Evolutionary conservation across 805 yeast genomes (phyloP).

Genomic region (Saccharomycopsis vini): DNA sequence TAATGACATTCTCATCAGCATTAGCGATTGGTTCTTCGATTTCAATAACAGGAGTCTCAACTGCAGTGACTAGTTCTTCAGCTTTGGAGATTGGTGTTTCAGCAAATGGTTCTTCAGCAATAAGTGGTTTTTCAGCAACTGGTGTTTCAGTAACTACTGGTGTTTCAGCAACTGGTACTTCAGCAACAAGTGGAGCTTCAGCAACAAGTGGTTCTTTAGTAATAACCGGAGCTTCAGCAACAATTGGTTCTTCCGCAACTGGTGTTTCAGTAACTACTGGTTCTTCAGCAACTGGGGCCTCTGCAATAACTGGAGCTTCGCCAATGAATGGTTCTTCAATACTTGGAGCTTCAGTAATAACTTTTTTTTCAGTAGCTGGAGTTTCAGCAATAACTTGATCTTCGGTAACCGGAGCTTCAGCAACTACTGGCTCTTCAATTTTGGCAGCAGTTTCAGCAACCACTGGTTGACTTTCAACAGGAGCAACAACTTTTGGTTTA

Average conservation of each 20-base stretch:
- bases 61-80: not conserved
- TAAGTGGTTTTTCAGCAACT: not conserved
- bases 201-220: not conserved
- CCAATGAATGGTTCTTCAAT: too few species aligned
- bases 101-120: not conserved
- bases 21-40: too few species aligned
- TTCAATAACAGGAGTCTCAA: not conserved
- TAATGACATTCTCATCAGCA: too few species aligned
- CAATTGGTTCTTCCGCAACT: not conserved
- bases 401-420: not conserved
- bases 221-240: not conserved
- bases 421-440: not conserved
- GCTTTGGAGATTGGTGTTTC: not conserved
- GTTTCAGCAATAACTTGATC: not conserved
- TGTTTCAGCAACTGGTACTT: not conserved
- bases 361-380: not conserved
- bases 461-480: not conserved
- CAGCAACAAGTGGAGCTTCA: not conserved
- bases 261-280: not conserved
- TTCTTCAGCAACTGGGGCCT: not conserved
- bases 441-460: slow-evolving; percentile 2
- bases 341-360: not conserved
- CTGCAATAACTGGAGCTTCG: not conserved
- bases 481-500: not conserved
- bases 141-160: not conserved